Evolutionary conservation across 2,329 filamentous ascomycete genomes (phyloP), one percentile per base, ranked within the genome.

Genomic region (Cladosporium austrohemisphaericum): DNA sequence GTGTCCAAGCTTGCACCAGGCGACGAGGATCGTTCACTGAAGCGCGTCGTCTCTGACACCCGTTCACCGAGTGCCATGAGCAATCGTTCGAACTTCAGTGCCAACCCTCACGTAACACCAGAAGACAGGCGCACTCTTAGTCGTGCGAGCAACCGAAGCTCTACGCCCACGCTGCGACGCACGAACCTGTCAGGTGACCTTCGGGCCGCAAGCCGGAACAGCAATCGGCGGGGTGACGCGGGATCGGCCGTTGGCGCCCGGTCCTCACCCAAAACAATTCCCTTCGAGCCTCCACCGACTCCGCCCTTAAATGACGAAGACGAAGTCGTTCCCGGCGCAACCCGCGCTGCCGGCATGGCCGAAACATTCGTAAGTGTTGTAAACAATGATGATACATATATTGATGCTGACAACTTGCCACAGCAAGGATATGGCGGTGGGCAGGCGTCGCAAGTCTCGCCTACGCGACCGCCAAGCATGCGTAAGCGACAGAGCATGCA

Each of bases 401-500:
- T 2, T 41, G 18, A 29, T 49, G 41, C 57, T 57, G 33, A 55
- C 47, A 65, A 58, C 52, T 47, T 58, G 25, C 61, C 61, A 48
- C 74, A 96, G 91, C 90, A 95, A 80, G 92, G 89, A 73, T 91
- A 83, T 76, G 92, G 92, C 72, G 89, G 95, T 73, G 88, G 87
- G 71, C 88, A 86, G 66, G 19, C 20, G 41, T 95, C 90, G 67
- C 90, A 92, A 64, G 55, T 86, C 63, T 97, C 93, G 63, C 93
- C 93, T 49, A 95, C 89, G 60, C 84, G 92, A 70, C 91, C 93
- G 61, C 89, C 91, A 65, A 96, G 90, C 76, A 87, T 98, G 80
- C 91, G 92, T 61, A 91, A 92, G 66, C 88, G 92, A 65, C 93
- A 95, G 71, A 97, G 92, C 77, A 92, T 97, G 84, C 92, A 97